These are phyloP conservation scores for Thalia dealbata DNA, from an alignment of 176 grass and related monocot species.

Conservation along the genomic window DNA sequence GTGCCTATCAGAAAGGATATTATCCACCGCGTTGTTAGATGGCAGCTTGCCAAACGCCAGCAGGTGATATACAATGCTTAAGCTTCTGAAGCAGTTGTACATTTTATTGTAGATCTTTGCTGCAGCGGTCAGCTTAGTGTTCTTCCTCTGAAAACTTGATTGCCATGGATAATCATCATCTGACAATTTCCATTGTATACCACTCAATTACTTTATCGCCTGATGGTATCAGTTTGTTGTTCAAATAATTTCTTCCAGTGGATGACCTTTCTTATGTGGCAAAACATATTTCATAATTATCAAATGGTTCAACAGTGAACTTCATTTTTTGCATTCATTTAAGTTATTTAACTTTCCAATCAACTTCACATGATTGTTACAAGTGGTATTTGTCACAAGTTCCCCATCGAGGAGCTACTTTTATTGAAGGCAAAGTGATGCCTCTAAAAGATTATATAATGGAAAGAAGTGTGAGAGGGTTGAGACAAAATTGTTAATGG, in stretches of 20 bases:
- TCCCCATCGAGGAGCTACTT: background rate
- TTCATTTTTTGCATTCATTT: too few relatives aligned
- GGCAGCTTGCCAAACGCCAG: slow-evolving; percentile 85
- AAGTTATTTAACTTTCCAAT: too few relatives aligned
- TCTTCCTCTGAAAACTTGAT: background rate
- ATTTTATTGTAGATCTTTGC: background rate
- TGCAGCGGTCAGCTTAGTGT: background rate
- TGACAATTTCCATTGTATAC: background rate
- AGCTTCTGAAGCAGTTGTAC: background rate
- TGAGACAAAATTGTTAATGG: background rate
- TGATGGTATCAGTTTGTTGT: background rate
- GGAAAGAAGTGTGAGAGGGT: background rate
- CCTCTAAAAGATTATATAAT: background rate
- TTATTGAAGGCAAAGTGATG: background rate
- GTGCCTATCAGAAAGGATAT: slow-evolving; percentile 91
- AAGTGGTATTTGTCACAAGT: background rate
- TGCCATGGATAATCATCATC: background rate
- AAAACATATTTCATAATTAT: too few relatives aligned
- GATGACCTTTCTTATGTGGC: too few relatives aligned
- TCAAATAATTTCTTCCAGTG: background rate
- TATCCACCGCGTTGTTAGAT: slow-evolving; percentile 64
- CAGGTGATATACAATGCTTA: slow-evolving; percentile 33
- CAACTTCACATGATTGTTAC: background rate
- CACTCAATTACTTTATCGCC: background rate
- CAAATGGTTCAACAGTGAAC: too few relatives aligned